Evolutionary conservation across 192 early-diverging fungal genomes (phyloP).

Genomic region (Gamsiella multidivaricata): DNA sequence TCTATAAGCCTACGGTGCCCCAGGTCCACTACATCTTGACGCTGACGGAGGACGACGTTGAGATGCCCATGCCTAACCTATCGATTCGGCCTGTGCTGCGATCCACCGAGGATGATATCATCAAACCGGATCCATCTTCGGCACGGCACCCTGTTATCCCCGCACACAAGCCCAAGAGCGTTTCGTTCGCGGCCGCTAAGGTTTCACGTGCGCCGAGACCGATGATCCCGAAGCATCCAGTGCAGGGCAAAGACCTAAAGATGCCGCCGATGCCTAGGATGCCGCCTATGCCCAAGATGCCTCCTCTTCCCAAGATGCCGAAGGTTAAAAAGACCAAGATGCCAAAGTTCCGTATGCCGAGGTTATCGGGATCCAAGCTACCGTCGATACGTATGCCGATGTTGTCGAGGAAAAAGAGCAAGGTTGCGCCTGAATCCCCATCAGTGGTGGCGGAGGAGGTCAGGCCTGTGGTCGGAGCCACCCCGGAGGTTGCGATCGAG

Average conservation of each 20-base stretch:
- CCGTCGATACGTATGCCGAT: too few relatives aligned
- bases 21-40: background rate
- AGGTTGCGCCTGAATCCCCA: background rate
- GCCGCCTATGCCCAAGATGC: constrained; percentile 4
- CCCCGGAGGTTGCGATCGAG: background rate
- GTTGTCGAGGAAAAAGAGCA: background rate
- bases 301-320: background rate
- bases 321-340: constrained; percentile 1
- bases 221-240: constrained; percentile 11
- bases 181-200: constrained; percentile 3
- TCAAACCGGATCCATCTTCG: constrained; percentile 10
- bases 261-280: background rate
- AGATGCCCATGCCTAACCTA: constrained; percentile 6
- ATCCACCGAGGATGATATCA: constrained; percentile 16
- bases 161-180: background rate
- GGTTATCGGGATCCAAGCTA: background rate
- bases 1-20: constrained; percentile 21
- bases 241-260: constrained; percentile 17
- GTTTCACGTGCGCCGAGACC: constrained; percentile 24
- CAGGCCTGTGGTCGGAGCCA: background rate
- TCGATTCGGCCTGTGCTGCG: constrained; percentile 2
- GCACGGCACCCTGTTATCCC: constrained; percentile 25
- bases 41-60: constrained; percentile 27
- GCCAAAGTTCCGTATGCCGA: constrained; percentile 7
- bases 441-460: background rate